Evolutionary conservation across 192 early-diverging fungal genomes (phyloP).

Genomic region (Umbelopsis sp.): DNA sequence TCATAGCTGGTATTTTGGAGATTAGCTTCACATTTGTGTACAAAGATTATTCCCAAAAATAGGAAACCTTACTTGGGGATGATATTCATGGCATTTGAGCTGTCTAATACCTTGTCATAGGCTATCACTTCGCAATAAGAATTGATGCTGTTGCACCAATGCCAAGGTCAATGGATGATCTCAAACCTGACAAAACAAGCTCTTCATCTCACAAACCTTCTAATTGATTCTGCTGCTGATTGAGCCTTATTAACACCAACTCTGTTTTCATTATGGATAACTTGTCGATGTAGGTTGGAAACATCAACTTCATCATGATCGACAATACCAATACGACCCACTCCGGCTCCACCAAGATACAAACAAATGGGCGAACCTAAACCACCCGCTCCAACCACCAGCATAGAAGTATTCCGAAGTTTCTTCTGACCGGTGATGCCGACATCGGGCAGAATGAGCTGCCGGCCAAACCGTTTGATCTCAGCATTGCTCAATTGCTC

Average conservation of each 20-base stretch:
- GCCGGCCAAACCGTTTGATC: slow-evolving; percentile 83
- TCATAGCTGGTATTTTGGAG: slow-evolving; percentile 61
- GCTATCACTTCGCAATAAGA: slow-evolving; percentile 62
- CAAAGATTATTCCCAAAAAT: background rate
- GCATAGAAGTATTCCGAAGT: slow-evolving; percentile 71
- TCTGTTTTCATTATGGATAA: slow-evolving; percentile 83
- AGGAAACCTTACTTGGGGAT: slow-evolving; percentile 46
- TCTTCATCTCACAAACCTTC: slow-evolving; percentile 15
- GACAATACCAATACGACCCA: slow-evolving; percentile 86
- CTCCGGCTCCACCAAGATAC: slow-evolving; percentile 88
- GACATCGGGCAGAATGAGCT: slow-evolving; percentile 82
- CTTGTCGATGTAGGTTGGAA: slow-evolving; percentile 93
- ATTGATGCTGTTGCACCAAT: slow-evolving; percentile 58
- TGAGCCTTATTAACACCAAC: slow-evolving; percentile 73
- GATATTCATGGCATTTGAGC: slow-evolving; percentile 78
- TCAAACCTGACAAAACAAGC: slow-evolving; percentile 44
- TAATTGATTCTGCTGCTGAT: slow-evolving; percentile 57
- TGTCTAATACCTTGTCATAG: slow-evolving; percentile 77
- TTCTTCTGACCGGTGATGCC: slow-evolving; percentile 77
- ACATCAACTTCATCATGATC: slow-evolving; percentile 92
- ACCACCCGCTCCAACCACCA: slow-evolving; percentile 95
- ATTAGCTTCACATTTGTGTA: background rate
- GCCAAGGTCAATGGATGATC: background rate
- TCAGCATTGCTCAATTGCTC: slow-evolving; percentile 64
- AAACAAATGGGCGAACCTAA: slow-evolving; percentile 86